phyloP scores from a whole-genome alignment of 2,329 filamentous ascomycete genomes.

The Colletotrichum tanaceti region DNA sequence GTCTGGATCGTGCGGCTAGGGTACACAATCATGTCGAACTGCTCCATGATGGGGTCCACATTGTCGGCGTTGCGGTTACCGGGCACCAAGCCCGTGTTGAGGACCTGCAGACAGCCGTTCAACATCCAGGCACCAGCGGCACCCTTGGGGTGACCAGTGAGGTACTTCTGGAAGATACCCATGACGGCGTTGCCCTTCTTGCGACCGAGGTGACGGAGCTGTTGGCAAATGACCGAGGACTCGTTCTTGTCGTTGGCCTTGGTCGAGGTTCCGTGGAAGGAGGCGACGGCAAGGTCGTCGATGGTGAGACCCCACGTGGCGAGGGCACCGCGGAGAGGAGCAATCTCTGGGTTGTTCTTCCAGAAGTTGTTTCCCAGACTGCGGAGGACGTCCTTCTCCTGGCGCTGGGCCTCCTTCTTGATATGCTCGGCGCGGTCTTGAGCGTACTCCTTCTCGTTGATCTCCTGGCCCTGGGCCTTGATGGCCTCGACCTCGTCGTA shows the following conservation, averaged over 20 bases:
- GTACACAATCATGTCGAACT: conserved; percentile 98
- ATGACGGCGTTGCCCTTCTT: conserved; percentile 96
- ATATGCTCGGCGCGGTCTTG: conserved; percentile 88
- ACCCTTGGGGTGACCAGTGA: conserved; percentile 99
- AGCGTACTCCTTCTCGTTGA: conserved; percentile 86
- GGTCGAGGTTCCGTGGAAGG: conserved; percentile 98
- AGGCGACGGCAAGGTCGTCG: conserved; percentile 93
- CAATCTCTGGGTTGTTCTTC: conserved; percentile 94
- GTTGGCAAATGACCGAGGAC: conserved; percentile 95
- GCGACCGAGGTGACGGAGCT: conserved; percentile 93
- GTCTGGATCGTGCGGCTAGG: conserved; percentile 96
- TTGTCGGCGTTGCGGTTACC: conserved; percentile 99
- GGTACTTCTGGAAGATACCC: conserved; percentile 99
- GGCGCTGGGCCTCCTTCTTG: conserved; percentile 83
- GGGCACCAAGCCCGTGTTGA: conserved; percentile 93
- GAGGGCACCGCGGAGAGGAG: conserved; percentile 92
- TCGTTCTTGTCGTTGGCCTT: conserved; percentile 99
- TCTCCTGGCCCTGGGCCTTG: conserved; percentile 78
- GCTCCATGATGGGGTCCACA: conserved; percentile 93
- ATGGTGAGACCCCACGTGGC: conserved; percentile 98
- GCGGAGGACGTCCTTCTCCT: conserved; percentile 92
- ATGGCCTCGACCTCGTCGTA: conserved; percentile 93
- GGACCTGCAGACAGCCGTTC: conserved; percentile 95
- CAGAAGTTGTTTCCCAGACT: conserved; percentile 99
- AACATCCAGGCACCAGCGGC: conserved; percentile 99